Evolutionary conservation across 352 stramenopile species (phyloP), one percentile per base, ranked within the genome.

Genomic region (Globisporangium camurandrum): DNA sequence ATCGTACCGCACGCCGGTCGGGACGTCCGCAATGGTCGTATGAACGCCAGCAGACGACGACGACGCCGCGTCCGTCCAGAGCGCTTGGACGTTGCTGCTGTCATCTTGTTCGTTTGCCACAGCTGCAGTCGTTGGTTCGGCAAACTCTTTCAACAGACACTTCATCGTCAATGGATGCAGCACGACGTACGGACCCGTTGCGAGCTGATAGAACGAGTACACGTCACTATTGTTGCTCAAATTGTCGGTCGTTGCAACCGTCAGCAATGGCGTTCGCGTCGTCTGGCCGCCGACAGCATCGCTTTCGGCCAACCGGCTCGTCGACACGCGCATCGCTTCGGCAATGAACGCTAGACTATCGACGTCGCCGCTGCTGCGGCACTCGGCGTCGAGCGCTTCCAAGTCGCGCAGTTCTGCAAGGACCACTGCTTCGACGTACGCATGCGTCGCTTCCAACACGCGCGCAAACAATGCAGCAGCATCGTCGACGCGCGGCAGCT

Each of bases 101-200:
- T 57, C 26, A 19, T 66, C 42, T 46, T 64, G 20, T 14, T 67
- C 50, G 33, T 49, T 46, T 8, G 43, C 20, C n/a, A n/a, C n/a
- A n/a, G n/a, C n/a, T n/a, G n/a, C n/a, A n/a, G n/a, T n/a, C 30
- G 69, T 57, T n/a, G 65, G 58, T 36, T 81, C 54, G 1, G 68
- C 64, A 39, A 72, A 87, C 45, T 96, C 86, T 38, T 84, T 88
- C 27, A 90, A 52, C 43, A 96, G 51, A 49, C 84, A 93, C 44
- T 91, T 87, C 84, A 96, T 91, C 51, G 88, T 94, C 24, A 96
- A 64, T 16, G 86, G 80, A 51, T 96, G 86, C 12, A 96, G 62
- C 49, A 95, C 72, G n/a, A 91, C 86, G 44, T 90, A 90, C 46
- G 84, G 88, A 8, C 86, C 86, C 50, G 94, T 79, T 11, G 63